Base-by-base conservation (phyloP, 257 asterid species). In the Lavandula angustifolia region DNA sequence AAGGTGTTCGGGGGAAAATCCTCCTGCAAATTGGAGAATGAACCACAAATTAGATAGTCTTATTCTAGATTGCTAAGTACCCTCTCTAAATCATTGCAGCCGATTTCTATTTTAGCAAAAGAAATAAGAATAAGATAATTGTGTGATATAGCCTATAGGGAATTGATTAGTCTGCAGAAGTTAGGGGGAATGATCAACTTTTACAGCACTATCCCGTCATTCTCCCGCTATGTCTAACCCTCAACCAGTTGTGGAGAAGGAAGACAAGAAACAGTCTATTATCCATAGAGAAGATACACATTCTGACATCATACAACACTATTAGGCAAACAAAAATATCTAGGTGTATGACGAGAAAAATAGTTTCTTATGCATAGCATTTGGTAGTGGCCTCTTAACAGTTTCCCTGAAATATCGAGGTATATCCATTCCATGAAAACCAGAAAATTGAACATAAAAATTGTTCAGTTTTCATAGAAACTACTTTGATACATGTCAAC, bases 1-100 rank as follows among this genome's bases (percentile, higher is more conserved):
- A 85, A 17, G 92, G 91, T 7, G 95, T 82, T 53, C 90, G 86
- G 32, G 32, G 92, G 89, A 64, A 89, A 89, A 74, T 86, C 92
- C 74, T 77, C 91, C 96, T 89, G 67, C 42, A 76, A 65, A 60
- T 67, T 37, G 42, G 66, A 62, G 37, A 58, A 70, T 35, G 60
- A 54, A 46, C 68, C 42, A 71, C 7, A 69, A 67, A 60, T 31
- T 22, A 22, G 27, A 22, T 53, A 67, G 61, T 54, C 46, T 13
- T 51, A 53, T 54, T 42, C 27, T 22, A 22, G 27, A 22, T 22
- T 22, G 27, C 27, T 22, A 22, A 22, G 27, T 22, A 22, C 27
- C 27, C 2, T 22, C 27, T 22, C 27, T 22, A 22, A 22, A 22
- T 22, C 27, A 22, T 22, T 22, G 27, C 27, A 22, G 2, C 27